Percentiles rank a stretch among this genome's conserved stretches.
Evolutionary conservation across 208 protist genomes (phyloP).

Genomic region (Acanthamoeba comandoni): DNA sequence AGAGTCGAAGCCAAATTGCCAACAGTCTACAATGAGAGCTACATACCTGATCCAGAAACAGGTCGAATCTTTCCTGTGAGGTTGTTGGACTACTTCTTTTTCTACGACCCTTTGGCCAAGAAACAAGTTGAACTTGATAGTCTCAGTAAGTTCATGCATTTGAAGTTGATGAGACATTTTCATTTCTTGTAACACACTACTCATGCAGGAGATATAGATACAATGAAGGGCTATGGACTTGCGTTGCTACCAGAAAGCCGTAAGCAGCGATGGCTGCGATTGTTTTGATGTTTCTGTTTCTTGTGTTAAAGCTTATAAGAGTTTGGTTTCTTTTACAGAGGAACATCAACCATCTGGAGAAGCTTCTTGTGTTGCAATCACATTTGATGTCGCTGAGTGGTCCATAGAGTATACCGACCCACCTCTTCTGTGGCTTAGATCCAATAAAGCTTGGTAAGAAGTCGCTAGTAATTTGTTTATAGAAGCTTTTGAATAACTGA

Average conservation of each 20-base stretch:
- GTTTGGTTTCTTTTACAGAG: background rate
- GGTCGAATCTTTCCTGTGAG: background rate
- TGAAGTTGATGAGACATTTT: background rate
- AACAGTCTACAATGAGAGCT: conserved; percentile 3
- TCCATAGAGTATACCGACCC: conserved; percentile 46
- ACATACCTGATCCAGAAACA: conserved; percentile 12
- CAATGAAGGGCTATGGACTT: conserved; percentile 8
- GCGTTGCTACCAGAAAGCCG: background rate
- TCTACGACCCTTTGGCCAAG: background rate
- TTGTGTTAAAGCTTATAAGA: background rate
- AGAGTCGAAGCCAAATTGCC: background rate
- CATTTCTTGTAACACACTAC: background rate
- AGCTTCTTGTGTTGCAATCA: background rate
- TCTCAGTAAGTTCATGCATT: background rate
- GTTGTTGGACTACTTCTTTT: conserved; percentile 24
- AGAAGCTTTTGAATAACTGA: background rate
- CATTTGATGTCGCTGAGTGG: conserved; percentile 26
- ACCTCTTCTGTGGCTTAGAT: conserved; percentile 31
- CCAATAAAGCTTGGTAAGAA: conserved; percentile 12
- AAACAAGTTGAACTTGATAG: background rate
- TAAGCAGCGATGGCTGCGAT: background rate
- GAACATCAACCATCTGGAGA: background rate
- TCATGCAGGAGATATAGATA: background rate
- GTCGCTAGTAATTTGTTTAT: background rate
- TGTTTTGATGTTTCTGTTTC: conserved; percentile 11